Evolutionary conservation across 768 basidiomycete species (phyloP), one percentile per base, ranked within the genome.

Genomic region (Lentinula edodes): DNA sequence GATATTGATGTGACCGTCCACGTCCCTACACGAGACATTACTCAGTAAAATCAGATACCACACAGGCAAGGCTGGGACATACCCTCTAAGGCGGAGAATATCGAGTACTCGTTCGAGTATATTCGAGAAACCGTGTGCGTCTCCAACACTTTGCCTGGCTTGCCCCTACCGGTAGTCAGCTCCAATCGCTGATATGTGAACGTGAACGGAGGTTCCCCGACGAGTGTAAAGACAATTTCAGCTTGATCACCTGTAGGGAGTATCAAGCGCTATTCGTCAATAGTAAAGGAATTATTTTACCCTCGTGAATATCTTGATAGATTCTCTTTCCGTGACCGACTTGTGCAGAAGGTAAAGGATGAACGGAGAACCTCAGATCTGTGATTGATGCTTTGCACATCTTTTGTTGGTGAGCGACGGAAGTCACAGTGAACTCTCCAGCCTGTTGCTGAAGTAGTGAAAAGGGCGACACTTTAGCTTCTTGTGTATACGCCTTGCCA

Each of bases 1-100:
- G 91, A 86, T 59, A 98, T 91, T 54, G 90, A 94, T 9, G 92
- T 92, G 34, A 98, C 90, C 9, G 90, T 93, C 91, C 91, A 95
- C 18, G 91, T 93, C 59, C 91, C 91, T 93, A 53, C 23, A 57
- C 60, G 53, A 12, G 36, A 52, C n/a, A 59, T 60, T 34, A 28
- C 28, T 28, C 28, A 64, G 42, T 18, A 52, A 50, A 12, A 35
- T 42, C 12, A 57, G 34, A 36, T 16, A 7, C 16, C 28, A 8
- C 16, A 46, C 0, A 42, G 8, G 51, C 38, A 9, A 39, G n/a
- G n/a, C 38, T 62, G 52, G 53, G 58, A 74, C 78, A 63, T 71
- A 83, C 96, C 96, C 80, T 97, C 95, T 50, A 91, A 72, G 5
- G 95, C 91, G 12, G 95, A 95, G 71, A 88, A 95, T 66, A 98